Percentiles rank a stretch among this genome's conserved stretches.
Conservation (phyloP, 1,284 basidiomycete genomes). For the Irpex sp. region DNA sequence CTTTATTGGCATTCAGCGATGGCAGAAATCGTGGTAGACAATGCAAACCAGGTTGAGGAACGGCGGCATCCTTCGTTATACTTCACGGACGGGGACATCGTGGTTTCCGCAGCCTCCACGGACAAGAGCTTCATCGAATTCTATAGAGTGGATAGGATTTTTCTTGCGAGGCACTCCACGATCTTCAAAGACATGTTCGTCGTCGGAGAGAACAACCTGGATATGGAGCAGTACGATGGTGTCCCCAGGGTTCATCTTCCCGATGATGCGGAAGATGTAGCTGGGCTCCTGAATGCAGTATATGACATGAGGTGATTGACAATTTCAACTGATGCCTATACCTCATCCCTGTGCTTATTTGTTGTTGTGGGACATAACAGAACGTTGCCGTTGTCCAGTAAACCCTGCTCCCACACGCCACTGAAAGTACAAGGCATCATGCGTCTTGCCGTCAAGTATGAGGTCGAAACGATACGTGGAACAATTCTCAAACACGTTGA, state of each 20-base stretch:
- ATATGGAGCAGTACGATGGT: slow-evolving; percentile 1
- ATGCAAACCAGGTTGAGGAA: background rate
- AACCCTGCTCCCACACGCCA: background rate
- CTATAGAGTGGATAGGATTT: slow-evolving; percentile 10
- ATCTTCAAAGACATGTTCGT: slow-evolving; percentile 8
- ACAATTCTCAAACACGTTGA: background rate
- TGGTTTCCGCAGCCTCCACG: background rate
- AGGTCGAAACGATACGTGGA: background rate
- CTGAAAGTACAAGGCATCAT: background rate
- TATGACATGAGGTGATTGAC: slow-evolving; percentile 1
- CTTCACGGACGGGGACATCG: slow-evolving; percentile 10
- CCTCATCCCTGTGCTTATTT: too few relatives aligned
- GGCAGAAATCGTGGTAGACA: background rate
- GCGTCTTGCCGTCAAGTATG: background rate
- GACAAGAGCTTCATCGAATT: background rate
- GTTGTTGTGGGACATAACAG: background rate
- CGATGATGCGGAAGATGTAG: slow-evolving; percentile 5
- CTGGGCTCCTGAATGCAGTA: slow-evolving; percentile 2
- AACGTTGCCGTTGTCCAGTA: background rate
- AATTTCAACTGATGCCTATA: too few relatives aligned
- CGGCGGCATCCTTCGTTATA: slow-evolving; percentile 4
- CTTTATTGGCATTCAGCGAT: background rate
- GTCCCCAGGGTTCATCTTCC: slow-evolving; percentile 4
- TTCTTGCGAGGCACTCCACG: slow-evolving; percentile 6
- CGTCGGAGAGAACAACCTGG: background rate